These are phyloP conservation scores for Mollisiaceae sp. DNA, from an alignment of 2,329 filamentous ascomycete species.

Conservation along the genomic window DNA sequence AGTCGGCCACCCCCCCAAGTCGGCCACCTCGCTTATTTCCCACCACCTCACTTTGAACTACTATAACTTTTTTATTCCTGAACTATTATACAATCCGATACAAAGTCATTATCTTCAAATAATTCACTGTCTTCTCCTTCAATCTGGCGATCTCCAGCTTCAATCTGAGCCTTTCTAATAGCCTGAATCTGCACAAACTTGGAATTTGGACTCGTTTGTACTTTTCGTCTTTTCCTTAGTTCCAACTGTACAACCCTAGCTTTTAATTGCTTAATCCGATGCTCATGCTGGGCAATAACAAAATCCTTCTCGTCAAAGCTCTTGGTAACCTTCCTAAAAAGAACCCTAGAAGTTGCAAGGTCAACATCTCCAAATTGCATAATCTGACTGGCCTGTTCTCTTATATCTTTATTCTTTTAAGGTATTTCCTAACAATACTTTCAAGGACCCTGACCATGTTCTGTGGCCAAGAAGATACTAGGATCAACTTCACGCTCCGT, in stretches of 20 bases:
- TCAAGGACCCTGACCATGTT: too few relatives aligned
- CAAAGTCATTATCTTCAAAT: too few relatives aligned
- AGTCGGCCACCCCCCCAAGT: too few relatives aligned
- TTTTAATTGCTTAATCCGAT: constrained; percentile 11
- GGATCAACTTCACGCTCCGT: too few relatives aligned
- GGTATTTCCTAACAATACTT: not conserved
- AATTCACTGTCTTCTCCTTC: too few relatives aligned
- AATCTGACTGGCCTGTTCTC: not conserved
- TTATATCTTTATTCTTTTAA: not conserved
- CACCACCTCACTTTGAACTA: too few relatives aligned
- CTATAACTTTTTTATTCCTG: too few relatives aligned
- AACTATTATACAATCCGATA: too few relatives aligned
- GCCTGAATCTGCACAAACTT: constrained; percentile 12
- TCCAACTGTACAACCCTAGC: not conserved
- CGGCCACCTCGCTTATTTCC: too few relatives aligned
- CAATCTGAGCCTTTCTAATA: constrained; percentile 14
- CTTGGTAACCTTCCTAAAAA: constrained; percentile 15
- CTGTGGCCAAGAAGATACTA: too few relatives aligned
- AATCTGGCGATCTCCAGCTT: constrained; percentile 10
- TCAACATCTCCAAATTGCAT: not conserved
- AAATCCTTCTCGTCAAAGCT: constrained; percentile 15
- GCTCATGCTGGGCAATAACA: constrained; percentile 11
- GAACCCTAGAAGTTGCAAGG: constrained; percentile 7
- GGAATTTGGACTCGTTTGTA: constrained; percentile 18
- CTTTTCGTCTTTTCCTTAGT: constrained; percentile 12